Evolutionary conservation across 2,329 filamentous ascomycete species (phyloP).

Genomic region (Venturiaceae sp.): DNA sequence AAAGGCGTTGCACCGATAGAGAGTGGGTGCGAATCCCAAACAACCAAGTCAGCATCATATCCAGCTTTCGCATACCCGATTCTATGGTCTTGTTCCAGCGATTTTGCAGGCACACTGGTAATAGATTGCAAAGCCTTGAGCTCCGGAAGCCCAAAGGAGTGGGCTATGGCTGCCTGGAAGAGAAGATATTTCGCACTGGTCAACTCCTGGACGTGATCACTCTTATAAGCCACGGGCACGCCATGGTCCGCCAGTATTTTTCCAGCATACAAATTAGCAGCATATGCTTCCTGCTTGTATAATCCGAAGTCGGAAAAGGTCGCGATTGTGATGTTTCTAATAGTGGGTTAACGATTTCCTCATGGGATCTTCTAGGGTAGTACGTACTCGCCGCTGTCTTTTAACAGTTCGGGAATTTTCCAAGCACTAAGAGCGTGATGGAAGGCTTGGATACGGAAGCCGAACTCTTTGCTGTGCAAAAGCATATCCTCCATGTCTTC

Average conservation of each 20-base stretch:
- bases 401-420: constrained; percentile 51
- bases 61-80: constrained; percentile 30
- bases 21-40: constrained; percentile 35
- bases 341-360: not conserved
- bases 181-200: constrained; percentile 58
- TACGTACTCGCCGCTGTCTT: constrained; percentile 10
- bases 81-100: constrained; percentile 27
- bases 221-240: constrained; percentile 56
- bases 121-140: constrained; percentile 30
- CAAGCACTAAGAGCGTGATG: constrained; percentile 62
- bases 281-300: constrained; percentile 59
- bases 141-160: constrained; percentile 30
- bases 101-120: constrained; percentile 28
- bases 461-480: constrained; percentile 62
- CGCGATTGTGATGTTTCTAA: constrained; percentile 39
- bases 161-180: constrained; percentile 43
- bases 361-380: not conserved
- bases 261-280: constrained; percentile 55
- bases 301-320: constrained; percentile 65
- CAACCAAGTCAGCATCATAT: constrained; percentile 32
- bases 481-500: constrained; percentile 61
- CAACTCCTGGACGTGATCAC: constrained; percentile 39
- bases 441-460: constrained; percentile 56
- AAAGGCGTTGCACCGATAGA: constrained; percentile 27
- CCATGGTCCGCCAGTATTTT: constrained; percentile 56